Conservation (phyloP, 2,329 filamentous ascomycete genomes). For the Alternaria conjuncta region DNA sequence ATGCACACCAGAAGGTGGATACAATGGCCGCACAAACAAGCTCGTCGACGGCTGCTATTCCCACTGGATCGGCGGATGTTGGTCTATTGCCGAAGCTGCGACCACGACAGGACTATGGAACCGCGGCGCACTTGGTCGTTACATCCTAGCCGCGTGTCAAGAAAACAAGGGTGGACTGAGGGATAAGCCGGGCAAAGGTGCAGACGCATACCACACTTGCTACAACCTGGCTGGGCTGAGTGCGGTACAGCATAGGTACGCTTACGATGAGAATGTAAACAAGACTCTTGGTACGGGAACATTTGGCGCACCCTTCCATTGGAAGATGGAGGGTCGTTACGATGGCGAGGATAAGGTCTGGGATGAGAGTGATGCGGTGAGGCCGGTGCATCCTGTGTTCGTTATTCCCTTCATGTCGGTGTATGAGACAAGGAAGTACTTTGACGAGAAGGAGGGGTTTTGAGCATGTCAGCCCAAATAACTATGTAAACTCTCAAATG, state of each 20-base stretch:
- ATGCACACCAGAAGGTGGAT: conserved; percentile 88
- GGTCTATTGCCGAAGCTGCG: conserved; percentile 85
- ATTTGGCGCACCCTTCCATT: conserved; percentile 53
- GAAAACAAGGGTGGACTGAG: conserved; percentile 79
- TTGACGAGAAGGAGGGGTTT: conserved; percentile 60
- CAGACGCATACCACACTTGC: conserved; percentile 91
- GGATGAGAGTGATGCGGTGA: conserved; percentile 73
- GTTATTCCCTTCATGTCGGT: conserved; percentile 77
- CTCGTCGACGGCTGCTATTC: conserved; percentile 98
- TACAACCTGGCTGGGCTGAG: conserved; percentile 89
- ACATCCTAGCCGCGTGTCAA: conserved; percentile 90
- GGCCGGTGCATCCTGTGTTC: conserved; percentile 81
- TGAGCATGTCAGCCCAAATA: neutral
- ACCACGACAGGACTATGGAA: conserved; percentile 69
- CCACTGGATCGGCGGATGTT: conserved; percentile 96
- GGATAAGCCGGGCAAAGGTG: conserved; percentile 88
- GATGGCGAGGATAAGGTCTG: conserved; percentile 63
- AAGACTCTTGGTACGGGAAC: conserved; percentile 32
- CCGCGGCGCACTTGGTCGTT: conserved; percentile 82
- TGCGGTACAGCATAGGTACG: conserved; percentile 73
- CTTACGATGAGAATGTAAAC: conserved; percentile 51
- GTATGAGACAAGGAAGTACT: conserved; percentile 70
- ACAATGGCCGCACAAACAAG: conserved; percentile 95
- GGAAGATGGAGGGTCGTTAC: conserved; percentile 55
- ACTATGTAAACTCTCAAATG: neutral